A percentile compares a stretch with the other conserved stretches of the same genome.
These are phyloP conservation scores for Ballota nigra DNA, from an alignment of 257 asterid genomes.

Conservation along the genomic window DNA sequence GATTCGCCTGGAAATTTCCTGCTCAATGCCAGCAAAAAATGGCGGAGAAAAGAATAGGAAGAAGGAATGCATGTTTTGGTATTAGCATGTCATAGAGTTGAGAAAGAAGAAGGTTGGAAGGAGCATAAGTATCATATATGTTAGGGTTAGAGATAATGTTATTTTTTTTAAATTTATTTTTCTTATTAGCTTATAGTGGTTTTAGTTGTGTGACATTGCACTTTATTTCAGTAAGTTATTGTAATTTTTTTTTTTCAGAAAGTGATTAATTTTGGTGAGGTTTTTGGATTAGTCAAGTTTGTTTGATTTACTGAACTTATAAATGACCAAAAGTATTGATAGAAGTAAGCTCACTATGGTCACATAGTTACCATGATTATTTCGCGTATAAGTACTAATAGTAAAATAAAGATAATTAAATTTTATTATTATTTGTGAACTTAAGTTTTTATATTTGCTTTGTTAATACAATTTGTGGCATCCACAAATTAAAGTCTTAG, in stretches of 20 bases:
- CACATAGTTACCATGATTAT: too few species aligned
- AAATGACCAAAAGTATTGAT: neutral
- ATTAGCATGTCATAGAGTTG: slow-evolving; percentile 31
- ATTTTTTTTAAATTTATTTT: slow-evolving; percentile 7
- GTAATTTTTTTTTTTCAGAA: slow-evolving; percentile 12
- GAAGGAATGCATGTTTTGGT: slow-evolving; percentile 19
- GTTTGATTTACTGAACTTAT: neutral
- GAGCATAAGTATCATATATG: slow-evolving; percentile 36
- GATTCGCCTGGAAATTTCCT: slow-evolving; percentile 14
- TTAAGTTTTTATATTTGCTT: too few species aligned
- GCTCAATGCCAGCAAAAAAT: slow-evolving; percentile 25
- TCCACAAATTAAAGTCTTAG: too few species aligned
- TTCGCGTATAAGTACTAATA: too few species aligned
- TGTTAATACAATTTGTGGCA: too few species aligned
- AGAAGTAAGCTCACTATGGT: neutral
- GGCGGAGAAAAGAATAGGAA: slow-evolving; percentile 26
- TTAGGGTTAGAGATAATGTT: slow-evolving; percentile 36
- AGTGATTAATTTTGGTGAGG: slow-evolving; percentile 10
- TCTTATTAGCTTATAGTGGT: slow-evolving; percentile 22
- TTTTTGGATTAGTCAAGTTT: neutral
- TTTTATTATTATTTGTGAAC: too few species aligned
- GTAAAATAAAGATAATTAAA: too few species aligned
- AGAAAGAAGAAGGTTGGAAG: slow-evolving; percentile 34
- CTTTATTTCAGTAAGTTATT: slow-evolving; percentile 29
- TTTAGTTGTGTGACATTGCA: slow-evolving; percentile 47